Conservation (phyloP, 768 basidiomycete genomes). For the Mycena rebaudengoi region DNA sequence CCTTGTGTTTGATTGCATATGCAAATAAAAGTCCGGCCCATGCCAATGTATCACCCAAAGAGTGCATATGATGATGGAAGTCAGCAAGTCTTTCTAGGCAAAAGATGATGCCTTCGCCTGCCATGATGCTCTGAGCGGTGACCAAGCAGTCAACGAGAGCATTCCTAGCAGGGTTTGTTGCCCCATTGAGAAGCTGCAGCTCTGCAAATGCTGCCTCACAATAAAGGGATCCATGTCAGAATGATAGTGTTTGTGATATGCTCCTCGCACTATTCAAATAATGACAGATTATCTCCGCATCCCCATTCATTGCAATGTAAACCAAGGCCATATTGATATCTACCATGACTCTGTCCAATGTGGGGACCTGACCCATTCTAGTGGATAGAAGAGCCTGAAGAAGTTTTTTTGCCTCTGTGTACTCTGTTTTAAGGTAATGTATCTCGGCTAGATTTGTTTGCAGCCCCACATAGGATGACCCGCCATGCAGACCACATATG, state of each 20-base stretch:
- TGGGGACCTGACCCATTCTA: background rate
- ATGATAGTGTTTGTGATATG: too few species aligned
- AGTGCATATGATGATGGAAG: background rate
- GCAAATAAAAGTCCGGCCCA: background rate
- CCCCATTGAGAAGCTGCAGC: background rate
- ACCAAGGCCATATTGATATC: background rate
- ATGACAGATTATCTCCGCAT: too few species aligned
- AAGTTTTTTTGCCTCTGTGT: background rate
- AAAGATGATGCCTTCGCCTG: background rate
- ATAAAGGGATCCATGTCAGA: too few species aligned
- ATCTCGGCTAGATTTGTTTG: background rate
- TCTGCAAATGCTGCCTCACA: too few species aligned
- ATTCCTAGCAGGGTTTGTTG: background rate
- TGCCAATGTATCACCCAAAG: background rate
- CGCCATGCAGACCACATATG: background rate
- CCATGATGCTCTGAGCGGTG: background rate
- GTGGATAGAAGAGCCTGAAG: too few species aligned
- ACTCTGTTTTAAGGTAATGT: slow-evolving; percentile 3
- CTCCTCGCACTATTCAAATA: too few species aligned
- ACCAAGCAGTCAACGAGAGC: background rate
- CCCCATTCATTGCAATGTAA: too few species aligned
- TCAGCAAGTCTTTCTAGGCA: background rate
- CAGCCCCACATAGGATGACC: background rate
- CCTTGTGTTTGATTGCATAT: background rate
- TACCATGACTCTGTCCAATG: background rate